Percentiles rank a stretch among this genome's conserved stretches.
These are phyloP conservation scores for Eutrema japonicum DNA, from an alignment of 345 rosid species.

Conservation along the genomic window DNA sequence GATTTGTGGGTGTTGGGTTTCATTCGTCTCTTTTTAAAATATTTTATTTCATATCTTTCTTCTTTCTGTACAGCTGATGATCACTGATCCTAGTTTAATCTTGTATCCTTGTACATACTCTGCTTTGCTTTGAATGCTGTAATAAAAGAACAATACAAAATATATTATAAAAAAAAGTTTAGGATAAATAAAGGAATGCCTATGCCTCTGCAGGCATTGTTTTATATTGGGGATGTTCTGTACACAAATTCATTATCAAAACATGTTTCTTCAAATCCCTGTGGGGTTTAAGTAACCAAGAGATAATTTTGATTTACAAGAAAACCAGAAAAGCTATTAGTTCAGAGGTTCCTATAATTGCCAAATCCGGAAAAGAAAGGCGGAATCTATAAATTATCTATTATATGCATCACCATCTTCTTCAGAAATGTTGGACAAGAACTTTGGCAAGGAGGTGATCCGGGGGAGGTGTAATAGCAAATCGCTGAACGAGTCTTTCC, in stretches of 20 bases:
- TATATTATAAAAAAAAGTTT: neutral
- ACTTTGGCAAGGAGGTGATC: conserved; percentile 88
- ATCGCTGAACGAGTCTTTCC: conserved; percentile 89
- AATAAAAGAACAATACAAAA: conserved; percentile 19
- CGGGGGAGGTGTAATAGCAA: conserved; percentile 88
- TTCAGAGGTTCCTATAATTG: conserved; percentile 42
- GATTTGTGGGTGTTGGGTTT: conserved; percentile 41
- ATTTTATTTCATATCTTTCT: conserved; percentile 41
- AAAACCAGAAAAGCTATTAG: conserved; percentile 31
- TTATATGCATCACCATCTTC: conserved; percentile 67
- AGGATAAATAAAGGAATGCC: neutral
- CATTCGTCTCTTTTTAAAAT: neutral
- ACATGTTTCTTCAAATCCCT: conserved; percentile 59
- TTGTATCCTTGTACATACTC: conserved; percentile 46
- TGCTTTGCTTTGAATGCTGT: conserved; percentile 32
- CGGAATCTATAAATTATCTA: conserved; percentile 48
- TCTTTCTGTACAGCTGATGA: conserved; percentile 56
- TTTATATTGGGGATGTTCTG: conserved; percentile 17
- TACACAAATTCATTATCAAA: conserved; percentile 64
- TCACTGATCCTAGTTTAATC: conserved; percentile 46
- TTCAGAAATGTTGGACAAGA: conserved; percentile 90
- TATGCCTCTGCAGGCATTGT: conserved; percentile 7
- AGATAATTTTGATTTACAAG: conserved; percentile 39
- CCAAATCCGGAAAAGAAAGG: conserved; percentile 35
- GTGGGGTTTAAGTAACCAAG: conserved; percentile 27